Base-by-base conservation (phyloP, 768 basidiomycete species). In the Leccinum longicurvipes region DNA sequence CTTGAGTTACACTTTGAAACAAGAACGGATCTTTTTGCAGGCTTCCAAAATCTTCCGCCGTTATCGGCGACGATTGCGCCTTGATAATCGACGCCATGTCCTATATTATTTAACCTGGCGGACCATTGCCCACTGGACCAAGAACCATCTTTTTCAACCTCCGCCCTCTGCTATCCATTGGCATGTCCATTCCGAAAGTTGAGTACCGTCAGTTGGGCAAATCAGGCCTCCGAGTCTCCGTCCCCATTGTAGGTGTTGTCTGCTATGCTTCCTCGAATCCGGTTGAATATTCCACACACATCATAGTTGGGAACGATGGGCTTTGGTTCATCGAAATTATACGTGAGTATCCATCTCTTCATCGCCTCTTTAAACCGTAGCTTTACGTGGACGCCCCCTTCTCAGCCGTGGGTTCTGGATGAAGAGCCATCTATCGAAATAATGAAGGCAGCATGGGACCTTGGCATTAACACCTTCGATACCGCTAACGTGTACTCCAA, bases 401-500 rank as follows among this genome's bases (percentile, higher is more conserved):
- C 21, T 24, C 50, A 39, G 50, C 17, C 34, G 9, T 70, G 70
- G 63, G 61, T 72, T 15, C 56, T 69, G 6, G 67, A 60, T 1
- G 70, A 70, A 51, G 65, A 62, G 1, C 51, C 71, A n/a, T 67
- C 71, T 0, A 51, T 71, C 19, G 56, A 64, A 44, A 63, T 77
- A 55, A 53, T 78, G 49, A 75, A 76, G 55, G 64, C 67, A 10
- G 77, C 77, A 4, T 77, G 67, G 66, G 70, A 76, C 27, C 59
- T 67, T 11, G 78, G 77, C 4, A 68, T 78, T 55, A 74, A 67
- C 53, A 75, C 73, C 4, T 67, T 73, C 50, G 76, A 77, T 36
- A 74, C 75, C 1, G 73, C 75, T 19, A 75, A 75, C 50, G 11
- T 70, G 4, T 76, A 75, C 45, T 69, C 68, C 17, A 68, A 69